Evolutionary conservation across 2,329 filamentous ascomycete genomes (phyloP), one percentile per base, ranked within the genome.

Genomic region (Botrytis pseudocinerea): DNA sequence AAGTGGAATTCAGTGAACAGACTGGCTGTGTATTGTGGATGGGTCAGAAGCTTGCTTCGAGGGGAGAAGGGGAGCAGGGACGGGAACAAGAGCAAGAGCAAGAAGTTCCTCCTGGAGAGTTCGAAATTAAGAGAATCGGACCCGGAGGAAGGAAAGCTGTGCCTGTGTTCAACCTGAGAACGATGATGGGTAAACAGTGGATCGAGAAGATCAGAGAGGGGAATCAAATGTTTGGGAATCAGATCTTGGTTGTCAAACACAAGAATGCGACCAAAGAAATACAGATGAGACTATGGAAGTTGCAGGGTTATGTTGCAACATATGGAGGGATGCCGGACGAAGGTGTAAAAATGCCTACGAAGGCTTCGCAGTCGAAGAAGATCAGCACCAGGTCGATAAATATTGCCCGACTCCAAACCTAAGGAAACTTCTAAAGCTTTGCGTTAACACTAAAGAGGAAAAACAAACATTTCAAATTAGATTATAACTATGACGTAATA

Each of bases 281-380:
- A 63, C 86, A 89, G 79, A 73, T 85, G 71, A 82, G 84, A 70
- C 82, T 91, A 12, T 91, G 89, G 89, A 87, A 85, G 74, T 78
- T 91, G 14, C 86, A 90, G 74, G 88, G 87, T 1, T 91, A 88
- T 76, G 64, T 89, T 48, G 77, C 77, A 25, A 70, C 75, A n/a
- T 66, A 70, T 62, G 65, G 68, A 42, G 59, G 63, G 12, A 46
- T 62, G 38, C 20, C 25, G 42, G 28, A 22, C 6, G 40, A 28
- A 28, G n/a, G 18, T 57, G 51, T 28, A 57, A 20, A 20, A 59
- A 46, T 16, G 51, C 5, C 28, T 10, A 35, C 16, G n/a, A 66
- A 62, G 40, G 18, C 35, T 54, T 14, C 20, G 32, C 25, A 16
- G 28, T 20, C 35, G 10, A 57, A 42, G 35, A 28, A 18, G 10